Base-by-base conservation (phyloP, 164 flowering plant genomes). In the Macadamia integrifolia region DNA sequence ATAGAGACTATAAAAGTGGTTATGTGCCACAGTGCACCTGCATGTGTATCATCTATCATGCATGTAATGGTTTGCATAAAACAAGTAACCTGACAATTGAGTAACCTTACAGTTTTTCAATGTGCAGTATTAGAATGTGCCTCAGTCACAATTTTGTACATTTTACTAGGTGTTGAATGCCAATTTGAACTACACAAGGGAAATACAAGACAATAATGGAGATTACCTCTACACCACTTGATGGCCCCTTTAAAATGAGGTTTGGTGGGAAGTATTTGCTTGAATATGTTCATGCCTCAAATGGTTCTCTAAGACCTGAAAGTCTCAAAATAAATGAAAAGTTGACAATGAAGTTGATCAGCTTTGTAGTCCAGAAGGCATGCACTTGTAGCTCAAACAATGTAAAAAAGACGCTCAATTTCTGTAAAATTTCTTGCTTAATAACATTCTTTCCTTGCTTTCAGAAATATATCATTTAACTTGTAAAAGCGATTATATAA, bases 251-350 rank as follows among this genome's bases (percentile, higher is more conserved):
- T 62, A 42, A 61, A 40, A 30, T 68, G 56, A 61, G 29, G 62
- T 55, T 69, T 78, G 32, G 61, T 14, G 56, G 70, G 65, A 68
- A 35, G 23, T 11, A 75, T 44, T 71, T 63, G 66, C 77, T 71
- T 82, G 74, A 78, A 80, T 46, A 76, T 65, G 57, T 69, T 76
- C 83, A 80, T 82, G 49, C 55, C 62, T 53, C 52, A 32, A 63
- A 58, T 30, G n/a, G 65, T 50, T 71, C 60, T 50, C 59, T 18
- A 17, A 31, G n/a, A 1, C 23, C 55, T 48, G 57, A 10, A 62
- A 60, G 52, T 43, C 48, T 43, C 7, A 43, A 43, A 43, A 43
- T 5, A 32, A 11, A 61, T 32, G 5, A 29, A 43, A 9, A 43
- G 48, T 43, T n/a, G 49, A 23, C 23, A 23, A 23, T 23, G 23